Evolutionary conservation across 2,329 filamentous ascomycete species (phyloP).

Genomic region (Aspergillus niger): DNA sequence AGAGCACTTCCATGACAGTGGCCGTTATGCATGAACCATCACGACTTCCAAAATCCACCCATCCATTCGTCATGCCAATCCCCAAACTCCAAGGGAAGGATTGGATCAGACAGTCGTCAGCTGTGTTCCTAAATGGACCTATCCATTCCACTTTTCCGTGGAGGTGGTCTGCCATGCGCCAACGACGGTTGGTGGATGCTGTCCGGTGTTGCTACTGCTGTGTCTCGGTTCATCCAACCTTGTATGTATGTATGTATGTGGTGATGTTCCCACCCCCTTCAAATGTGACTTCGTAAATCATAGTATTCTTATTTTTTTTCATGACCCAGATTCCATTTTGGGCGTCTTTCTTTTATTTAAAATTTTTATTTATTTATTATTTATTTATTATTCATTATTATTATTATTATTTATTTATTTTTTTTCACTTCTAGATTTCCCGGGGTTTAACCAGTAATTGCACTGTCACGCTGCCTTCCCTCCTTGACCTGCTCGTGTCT

Average conservation of each 20-base stretch:
- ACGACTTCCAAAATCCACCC: not conserved
- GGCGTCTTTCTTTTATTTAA: too few relatives aligned
- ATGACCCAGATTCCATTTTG: too few relatives aligned
- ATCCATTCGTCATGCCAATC: not conserved
- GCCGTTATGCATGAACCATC: conserved; percentile 19
- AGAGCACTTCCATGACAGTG: conserved; percentile 8
- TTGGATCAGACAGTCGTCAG: conserved; percentile 13
- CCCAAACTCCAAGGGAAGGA: conserved; percentile 1
- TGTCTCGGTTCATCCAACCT: not conserved
- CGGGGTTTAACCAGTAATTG: not conserved
- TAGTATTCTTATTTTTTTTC: too few relatives aligned
- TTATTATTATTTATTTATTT: too few relatives aligned
- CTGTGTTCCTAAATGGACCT: conserved; percentile 22
- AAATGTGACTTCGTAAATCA: too few relatives aligned
- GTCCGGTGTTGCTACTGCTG: not conserved
- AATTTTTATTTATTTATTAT: too few relatives aligned
- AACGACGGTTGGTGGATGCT: not conserved
- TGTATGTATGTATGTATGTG: too few relatives aligned
- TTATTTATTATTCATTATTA: too few relatives aligned
- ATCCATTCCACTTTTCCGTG: conserved; percentile 17
- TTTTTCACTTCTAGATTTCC: too few relatives aligned
- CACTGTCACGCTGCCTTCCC: not conserved
- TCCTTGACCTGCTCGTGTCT: not conserved
- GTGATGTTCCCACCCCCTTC: too few relatives aligned
- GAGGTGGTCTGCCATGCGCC: not conserved